Percentiles rank a stretch among this genome's conserved stretches.
These are phyloP conservation scores for Quambalaria eucalypti DNA, from an alignment of 1,284 basidiomycete genomes.

Conservation along the genomic window DNA sequence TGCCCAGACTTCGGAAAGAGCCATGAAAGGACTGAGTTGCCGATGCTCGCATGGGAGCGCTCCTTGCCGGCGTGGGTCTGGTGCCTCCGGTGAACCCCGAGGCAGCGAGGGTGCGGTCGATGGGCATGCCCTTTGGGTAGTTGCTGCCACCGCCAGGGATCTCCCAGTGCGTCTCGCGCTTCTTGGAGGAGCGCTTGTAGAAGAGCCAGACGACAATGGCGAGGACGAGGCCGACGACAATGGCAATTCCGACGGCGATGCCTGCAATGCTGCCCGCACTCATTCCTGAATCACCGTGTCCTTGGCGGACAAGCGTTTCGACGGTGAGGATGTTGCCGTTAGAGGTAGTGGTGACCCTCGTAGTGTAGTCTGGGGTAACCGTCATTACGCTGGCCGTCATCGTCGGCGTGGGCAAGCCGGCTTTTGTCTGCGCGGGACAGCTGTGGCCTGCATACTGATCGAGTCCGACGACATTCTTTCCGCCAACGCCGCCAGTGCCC, in stretches of 20 bases:
- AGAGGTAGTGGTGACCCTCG: conserved; percentile 18
- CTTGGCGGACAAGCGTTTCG: conserved; percentile 19
- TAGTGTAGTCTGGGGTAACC: conserved; percentile 17
- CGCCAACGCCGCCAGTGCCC: not conserved
- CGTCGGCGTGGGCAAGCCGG: conserved; percentile 13
- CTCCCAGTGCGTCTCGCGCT: conserved; percentile 9
- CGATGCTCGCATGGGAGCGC: not conserved
- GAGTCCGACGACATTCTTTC: not conserved
- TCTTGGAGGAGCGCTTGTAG: conserved; percentile 15
- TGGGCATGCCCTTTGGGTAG: conserved; percentile 4
- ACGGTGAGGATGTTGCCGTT: conserved; percentile 17
- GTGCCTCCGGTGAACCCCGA: not conserved
- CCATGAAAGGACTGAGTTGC: not conserved
- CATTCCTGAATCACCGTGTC: conserved; percentile 11
- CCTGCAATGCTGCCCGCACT: conserved; percentile 2
- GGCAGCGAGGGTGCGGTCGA: conserved; percentile 2
- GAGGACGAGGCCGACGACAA: conserved; percentile 12
- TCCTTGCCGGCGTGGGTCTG: not conserved
- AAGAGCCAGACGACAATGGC: conserved; percentile 19
- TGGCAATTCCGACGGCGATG: conserved; percentile 15
- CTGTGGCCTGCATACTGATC: conserved; percentile 12
- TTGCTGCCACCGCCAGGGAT: conserved; percentile 1
- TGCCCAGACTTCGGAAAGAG: not conserved
- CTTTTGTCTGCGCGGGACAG: conserved; percentile 14
- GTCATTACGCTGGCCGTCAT: conserved; percentile 10